Evolutionary conservation across 192 early-diverging fungal species (phyloP).

Genomic region (Thoreauomyces humboldtii): DNA sequence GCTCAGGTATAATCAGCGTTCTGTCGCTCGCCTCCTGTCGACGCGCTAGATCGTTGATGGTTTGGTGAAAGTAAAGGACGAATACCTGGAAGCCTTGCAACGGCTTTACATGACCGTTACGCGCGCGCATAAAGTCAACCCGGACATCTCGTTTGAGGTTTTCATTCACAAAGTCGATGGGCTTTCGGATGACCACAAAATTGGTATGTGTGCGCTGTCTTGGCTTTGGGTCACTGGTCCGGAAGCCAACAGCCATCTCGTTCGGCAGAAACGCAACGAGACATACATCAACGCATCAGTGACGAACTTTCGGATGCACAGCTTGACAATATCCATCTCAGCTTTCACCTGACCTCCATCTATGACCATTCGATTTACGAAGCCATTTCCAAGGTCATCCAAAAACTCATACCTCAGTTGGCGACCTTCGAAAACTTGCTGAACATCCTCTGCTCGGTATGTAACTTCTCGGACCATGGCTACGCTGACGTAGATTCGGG

Average conservation of each 20-base stretch:
- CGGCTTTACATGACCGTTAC: constrained; percentile 72
- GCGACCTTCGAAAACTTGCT: constrained; percentile 81
- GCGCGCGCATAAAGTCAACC: constrained; percentile 74
- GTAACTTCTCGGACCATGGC: constrained; percentile 5
- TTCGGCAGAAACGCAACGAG: constrained; percentile 79
- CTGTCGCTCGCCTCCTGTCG: no score
- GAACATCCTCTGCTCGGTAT: constrained; percentile 89
- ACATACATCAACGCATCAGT: constrained; percentile 86
- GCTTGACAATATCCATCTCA: constrained; percentile 70
- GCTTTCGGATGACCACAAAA: constrained; percentile 91
- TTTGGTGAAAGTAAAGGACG: constrained; percentile 61
- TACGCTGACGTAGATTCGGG: not conserved
- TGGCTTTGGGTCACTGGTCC: not conserved
- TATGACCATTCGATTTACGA: constrained; percentile 94
- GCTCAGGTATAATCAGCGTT: constrained; percentile 63
- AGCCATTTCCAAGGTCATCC: constrained; percentile 91
- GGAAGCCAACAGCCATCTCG: no score
- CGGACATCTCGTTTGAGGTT: constrained; percentile 84
- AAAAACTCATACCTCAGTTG: constrained; percentile 81
- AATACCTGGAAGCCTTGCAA: constrained; percentile 74
- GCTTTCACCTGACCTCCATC: constrained; percentile 88
- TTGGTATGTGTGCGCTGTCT: constrained; percentile 60
- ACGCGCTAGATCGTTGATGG: no score
- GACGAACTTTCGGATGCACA: constrained; percentile 82
- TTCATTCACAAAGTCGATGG: constrained; percentile 98